These are phyloP conservation scores for Nemania serpens DNA, from an alignment of 2,329 filamentous ascomycete species.

Conservation along the genomic window DNA sequence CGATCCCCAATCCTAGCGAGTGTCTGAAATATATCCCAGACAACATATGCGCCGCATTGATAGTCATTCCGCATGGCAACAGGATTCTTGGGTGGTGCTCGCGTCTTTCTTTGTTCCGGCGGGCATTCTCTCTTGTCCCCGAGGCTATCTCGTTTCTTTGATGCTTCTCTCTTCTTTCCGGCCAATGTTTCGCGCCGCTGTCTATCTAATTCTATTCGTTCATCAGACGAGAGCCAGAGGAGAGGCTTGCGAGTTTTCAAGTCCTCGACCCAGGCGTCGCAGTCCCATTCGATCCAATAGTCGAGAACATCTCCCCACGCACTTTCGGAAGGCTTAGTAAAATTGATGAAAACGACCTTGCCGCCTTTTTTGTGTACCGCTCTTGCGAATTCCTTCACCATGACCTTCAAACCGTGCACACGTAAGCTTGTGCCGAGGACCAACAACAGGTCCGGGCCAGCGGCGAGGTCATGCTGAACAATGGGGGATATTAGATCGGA, in stretches of 20 bases:
- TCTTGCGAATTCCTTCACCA: constrained; percentile 73
- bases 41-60: constrained; percentile 40
- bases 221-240: constrained; percentile 60
- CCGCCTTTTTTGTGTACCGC: constrained; percentile 70
- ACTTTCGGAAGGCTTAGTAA: constrained; percentile 72
- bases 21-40: constrained; percentile 41
- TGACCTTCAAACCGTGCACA: constrained; percentile 72
- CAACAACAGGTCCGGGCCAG: constrained; percentile 69
- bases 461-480: constrained; percentile 67
- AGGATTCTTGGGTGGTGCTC: constrained; percentile 39
- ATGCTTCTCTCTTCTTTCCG: constrained; percentile 34
- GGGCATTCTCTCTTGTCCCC: constrained; percentile 32
- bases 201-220: constrained; percentile 47
- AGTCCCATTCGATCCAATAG: constrained; percentile 77
- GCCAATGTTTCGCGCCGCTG: constrained; percentile 45
- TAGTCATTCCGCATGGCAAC: constrained; percentile 42
- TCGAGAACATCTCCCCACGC: constrained; percentile 75
- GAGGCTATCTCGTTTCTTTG: constrained; percentile 33
- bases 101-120: constrained; percentile 30
- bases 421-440: constrained; percentile 73
- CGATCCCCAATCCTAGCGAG: constrained; percentile 40
- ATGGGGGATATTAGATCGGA: constrained; percentile 71
- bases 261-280: constrained; percentile 72
- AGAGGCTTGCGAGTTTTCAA: constrained; percentile 62
- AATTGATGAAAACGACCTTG: constrained; percentile 74